Evolutionary conservation across 768 basidiomycete species (phyloP).

Genomic region (Rhizopogon rudus): DNA sequence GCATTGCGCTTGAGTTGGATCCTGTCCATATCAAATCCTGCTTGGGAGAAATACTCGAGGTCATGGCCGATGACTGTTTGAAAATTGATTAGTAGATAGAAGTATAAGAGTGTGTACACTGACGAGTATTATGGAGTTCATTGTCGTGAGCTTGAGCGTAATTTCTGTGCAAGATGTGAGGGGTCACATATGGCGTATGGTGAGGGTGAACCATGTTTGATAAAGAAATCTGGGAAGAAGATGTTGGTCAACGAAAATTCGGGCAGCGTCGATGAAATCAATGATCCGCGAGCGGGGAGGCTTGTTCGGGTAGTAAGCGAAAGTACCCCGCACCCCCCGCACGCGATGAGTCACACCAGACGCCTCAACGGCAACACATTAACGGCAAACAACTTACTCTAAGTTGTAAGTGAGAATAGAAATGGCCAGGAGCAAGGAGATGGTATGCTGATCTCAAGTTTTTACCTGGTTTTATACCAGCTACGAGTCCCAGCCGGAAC

Average conservation of each 20-base stretch:
- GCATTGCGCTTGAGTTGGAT: conserved; percentile 96
- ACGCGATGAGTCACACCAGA: background rate
- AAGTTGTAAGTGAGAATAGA: conserved; percentile 1
- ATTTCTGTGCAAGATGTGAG: conserved; percentile 83
- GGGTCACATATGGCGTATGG: conserved; percentile 82
- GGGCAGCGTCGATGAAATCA: conserved; percentile 19
- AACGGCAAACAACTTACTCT: conserved; percentile 14
- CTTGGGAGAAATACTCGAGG: conserved; percentile 96
- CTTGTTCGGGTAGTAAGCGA: background rate
- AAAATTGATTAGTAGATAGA: conserved; percentile 7
- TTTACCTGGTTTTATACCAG: conserved; percentile 21
- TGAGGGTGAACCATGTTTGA: conserved; percentile 61
- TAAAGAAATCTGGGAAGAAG: background rate
- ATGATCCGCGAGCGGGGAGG: conserved; percentile 1
- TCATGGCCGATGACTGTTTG: conserved; percentile 82
- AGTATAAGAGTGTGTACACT: conserved; percentile 19
- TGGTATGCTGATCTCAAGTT: background rate
- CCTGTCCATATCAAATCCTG: conserved; percentile 98
- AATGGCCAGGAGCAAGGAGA: conserved; percentile 1
- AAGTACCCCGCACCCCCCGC: background rate
- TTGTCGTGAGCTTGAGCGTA: conserved; percentile 73
- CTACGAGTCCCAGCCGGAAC: conserved; percentile 15
- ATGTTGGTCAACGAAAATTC: conserved; percentile 7
- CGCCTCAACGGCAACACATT: background rate
- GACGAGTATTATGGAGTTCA: conserved; percentile 56